Percentiles rank a stretch among this genome's conserved stretches.
Evolutionary conservation across 1,284 basidiomycete species (phyloP).

Genomic region (Ustilago bromivora): DNA sequence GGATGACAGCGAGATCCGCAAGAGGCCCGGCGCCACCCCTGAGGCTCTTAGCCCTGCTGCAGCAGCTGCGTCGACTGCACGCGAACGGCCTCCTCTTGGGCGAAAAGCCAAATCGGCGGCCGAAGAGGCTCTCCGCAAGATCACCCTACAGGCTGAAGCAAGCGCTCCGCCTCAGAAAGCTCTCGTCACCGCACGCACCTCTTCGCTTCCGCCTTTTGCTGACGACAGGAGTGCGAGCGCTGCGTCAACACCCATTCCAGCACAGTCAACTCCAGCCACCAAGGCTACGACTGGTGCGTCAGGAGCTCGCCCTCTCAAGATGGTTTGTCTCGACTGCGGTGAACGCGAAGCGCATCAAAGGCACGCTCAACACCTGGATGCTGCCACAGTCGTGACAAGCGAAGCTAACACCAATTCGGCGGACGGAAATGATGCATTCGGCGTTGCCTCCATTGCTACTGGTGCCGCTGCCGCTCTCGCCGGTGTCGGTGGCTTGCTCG

Average conservation of each 20-base stretch:
- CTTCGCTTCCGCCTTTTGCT: constrained; percentile 30
- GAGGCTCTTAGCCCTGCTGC: constrained; percentile 16
- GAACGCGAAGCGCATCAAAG: constrained; percentile 49
- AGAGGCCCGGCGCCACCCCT: constrained; percentile 14
- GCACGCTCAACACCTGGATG: constrained; percentile 40
- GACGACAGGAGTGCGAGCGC: constrained; percentile 9
- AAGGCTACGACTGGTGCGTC: background rate
- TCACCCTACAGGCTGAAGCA: constrained; percentile 26
- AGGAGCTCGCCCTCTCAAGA: constrained; percentile 37
- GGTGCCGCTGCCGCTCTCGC: constrained; percentile 39
- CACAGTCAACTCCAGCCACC: background rate
- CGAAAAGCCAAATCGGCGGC: constrained; percentile 38
- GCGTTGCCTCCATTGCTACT: constrained; percentile 19
- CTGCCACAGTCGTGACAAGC: constrained; percentile 4
- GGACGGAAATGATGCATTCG: constrained; percentile 6
- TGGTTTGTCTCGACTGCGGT: constrained; percentile 55
- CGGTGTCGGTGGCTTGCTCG: constrained; percentile 33
- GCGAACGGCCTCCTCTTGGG: constrained; percentile 15
- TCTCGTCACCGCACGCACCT: constrained; percentile 30
- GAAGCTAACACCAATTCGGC: background rate
- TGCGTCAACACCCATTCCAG: background rate
- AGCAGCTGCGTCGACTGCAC: constrained; percentile 6
- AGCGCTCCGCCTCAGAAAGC: constrained; percentile 21
- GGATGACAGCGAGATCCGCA: constrained; percentile 49
- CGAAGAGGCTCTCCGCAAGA: constrained; percentile 47